Percentiles rank a stretch among this genome's conserved stretches.
phyloP scores from a whole-genome alignment of 768 basidiomycete species.

The Epithele typhae region DNA sequence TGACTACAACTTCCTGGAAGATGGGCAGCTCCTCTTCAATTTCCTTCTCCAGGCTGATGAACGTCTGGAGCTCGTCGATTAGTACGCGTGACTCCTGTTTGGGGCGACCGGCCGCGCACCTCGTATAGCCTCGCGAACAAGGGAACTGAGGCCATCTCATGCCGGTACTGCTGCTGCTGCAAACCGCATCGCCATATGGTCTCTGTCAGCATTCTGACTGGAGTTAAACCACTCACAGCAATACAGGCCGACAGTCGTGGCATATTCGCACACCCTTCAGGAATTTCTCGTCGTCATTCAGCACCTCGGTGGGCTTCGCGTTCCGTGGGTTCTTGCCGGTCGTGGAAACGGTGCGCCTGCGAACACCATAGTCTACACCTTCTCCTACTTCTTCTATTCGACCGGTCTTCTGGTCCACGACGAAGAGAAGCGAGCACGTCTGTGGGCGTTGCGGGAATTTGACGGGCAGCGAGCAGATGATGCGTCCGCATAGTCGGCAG shows the following conservation, averaged over 20 bases:
- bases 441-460: constrained; percentile 64
- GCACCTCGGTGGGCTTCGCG: constrained; percentile 27
- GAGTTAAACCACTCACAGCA: constrained; percentile 66
- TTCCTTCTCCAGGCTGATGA: constrained; percentile 76
- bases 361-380: constrained; percentile 81
- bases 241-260: constrained; percentile 70
- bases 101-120: constrained; percentile 31
- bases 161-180: constrained; percentile 67
- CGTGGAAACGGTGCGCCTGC: constrained; percentile 37
- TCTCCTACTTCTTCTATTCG: constrained; percentile 82
- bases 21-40: constrained; percentile 86
- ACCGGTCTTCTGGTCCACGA: constrained; percentile 76
- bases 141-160: constrained; percentile 56
- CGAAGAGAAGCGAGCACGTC: constrained; percentile 76
- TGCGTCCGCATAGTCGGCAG: constrained; percentile 88
- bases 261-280: constrained; percentile 88
- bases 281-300: constrained; percentile 73
- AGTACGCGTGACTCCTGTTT: not conserved
- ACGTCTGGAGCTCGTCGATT: constrained; percentile 38
- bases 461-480: constrained; percentile 85
- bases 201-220: too few species aligned
- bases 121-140: constrained; percentile 68
- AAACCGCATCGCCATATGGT: constrained; percentile 33
- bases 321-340: constrained; percentile 33
- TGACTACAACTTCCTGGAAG: constrained; percentile 81